These are phyloP conservation scores for Leccinum boreale DNA, from an alignment of 768 basidiomycete genomes.

Conservation along the genomic window DNA sequence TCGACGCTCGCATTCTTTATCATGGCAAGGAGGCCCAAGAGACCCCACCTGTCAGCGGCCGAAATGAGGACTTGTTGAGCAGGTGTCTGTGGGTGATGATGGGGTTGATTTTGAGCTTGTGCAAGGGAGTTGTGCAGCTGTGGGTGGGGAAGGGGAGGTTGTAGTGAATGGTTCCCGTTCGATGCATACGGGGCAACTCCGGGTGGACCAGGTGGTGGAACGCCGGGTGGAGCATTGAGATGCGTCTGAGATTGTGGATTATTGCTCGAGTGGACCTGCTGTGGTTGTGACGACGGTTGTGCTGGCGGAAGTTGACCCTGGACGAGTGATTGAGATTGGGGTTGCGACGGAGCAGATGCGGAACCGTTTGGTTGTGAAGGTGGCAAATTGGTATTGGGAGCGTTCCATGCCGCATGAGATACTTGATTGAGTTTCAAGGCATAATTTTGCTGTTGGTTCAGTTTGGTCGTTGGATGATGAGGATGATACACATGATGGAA, in stretches of 20 bases:
- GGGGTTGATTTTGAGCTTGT: slow-evolving; percentile 32
- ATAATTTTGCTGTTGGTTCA: slow-evolving; percentile 49
- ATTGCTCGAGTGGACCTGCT: slow-evolving; percentile 34
- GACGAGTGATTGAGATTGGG: slow-evolving; percentile 21
- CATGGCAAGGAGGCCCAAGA: slow-evolving; percentile 80
- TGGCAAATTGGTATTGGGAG: slow-evolving; percentile 47
- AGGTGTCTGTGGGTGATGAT: slow-evolving; percentile 76
- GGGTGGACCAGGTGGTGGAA: slow-evolving; percentile 40
- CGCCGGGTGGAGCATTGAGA: slow-evolving; percentile 51
- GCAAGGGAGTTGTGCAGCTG: slow-evolving; percentile 30
- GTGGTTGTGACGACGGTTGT: slow-evolving; percentile 29
- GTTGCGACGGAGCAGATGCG: slow-evolving; percentile 18
- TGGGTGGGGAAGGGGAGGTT: slow-evolving; percentile 32
- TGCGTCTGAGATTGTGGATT: slow-evolving; percentile 38
- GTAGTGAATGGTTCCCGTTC: slow-evolving; percentile 36
- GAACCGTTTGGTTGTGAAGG: slow-evolving; percentile 30
- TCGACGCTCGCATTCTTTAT: slow-evolving; percentile 78
- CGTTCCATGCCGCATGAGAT: slow-evolving; percentile 63
- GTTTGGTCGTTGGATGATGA: background rate
- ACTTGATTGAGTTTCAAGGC: slow-evolving; percentile 62
- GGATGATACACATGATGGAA: background rate
- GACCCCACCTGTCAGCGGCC: slow-evolving; percentile 94
- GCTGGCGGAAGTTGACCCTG: slow-evolving; percentile 21
- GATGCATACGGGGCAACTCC: slow-evolving; percentile 33
- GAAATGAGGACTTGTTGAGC: slow-evolving; percentile 91